Evolutionary conservation across 2,329 filamentous ascomycete genomes (phyloP), one percentile per base, ranked within the genome.

Genomic region (Passalora sequoiae): DNA sequence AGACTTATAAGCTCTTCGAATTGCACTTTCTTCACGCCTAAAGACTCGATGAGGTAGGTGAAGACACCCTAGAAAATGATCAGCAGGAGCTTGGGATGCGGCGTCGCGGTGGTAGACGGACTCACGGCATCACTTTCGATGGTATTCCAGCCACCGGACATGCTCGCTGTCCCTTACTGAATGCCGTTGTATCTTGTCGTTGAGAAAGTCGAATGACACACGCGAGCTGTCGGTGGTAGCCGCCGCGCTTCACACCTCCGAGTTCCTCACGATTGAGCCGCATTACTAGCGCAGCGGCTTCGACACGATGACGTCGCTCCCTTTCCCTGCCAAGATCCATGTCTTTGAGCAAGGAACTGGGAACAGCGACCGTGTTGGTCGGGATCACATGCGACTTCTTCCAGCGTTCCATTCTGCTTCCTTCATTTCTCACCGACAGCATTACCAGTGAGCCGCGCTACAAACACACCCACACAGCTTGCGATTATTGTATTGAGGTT

Each of bases 1-100:
- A 98, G 81, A 1, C 86, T 84, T 46, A 96, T 80, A 53, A 98
- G 81, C 71, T 98, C 92, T 71, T 97, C 92, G 64, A 96, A 97
- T 68, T 98, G 92, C 2, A 97, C 88, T 62, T 87, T 81, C 66
- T 89, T 85, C 58, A 94, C 89, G 38, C 92, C 92, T 50, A 98
- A 84, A 60, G 81, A 82, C 61, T 96, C 89, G 62, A 98, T 85
- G 49, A 98, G 81, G 61, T 89, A 95, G 53, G 92, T 98, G 72
- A 98, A 98, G 63, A 98, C 89, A 61, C 92, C 92, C 89, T 84
- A 40, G 35, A 17, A 2, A 16, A 32, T 4, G 40, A 27, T 52
- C 22, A 46, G 40, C 21, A n/a, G n/a, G 13, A 27, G 10, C 3
- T 27, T 30, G 6, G 8, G 24, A 16, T 38, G 20, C 3, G 25